A percentile compares a stretch with the other conserved stretches of the same genome.
phyloP scores from a whole-genome alignment of 2,329 filamentous ascomycete species.

The Talaromyces sp. region DNA sequence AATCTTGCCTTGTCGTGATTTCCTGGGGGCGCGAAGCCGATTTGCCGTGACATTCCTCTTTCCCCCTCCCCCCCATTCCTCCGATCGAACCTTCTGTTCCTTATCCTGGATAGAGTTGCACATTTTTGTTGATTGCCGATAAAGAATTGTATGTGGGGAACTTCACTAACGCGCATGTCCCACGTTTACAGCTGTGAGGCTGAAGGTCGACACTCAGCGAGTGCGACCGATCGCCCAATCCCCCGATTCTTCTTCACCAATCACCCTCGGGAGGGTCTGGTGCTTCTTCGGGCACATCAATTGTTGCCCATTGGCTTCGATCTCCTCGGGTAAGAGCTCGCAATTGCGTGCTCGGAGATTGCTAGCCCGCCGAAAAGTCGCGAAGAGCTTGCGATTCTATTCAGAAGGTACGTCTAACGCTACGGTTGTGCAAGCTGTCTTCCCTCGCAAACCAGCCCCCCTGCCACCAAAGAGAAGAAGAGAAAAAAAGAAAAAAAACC shows the following conservation, averaged over 20 bases:
- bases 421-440: constrained; percentile 60
- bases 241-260: constrained; percentile 18
- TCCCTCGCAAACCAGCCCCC: neutral
- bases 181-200: constrained; percentile 22
- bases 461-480: neutral
- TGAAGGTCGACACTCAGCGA: constrained; percentile 24
- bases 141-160: constrained; percentile 10
- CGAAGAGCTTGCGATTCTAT: constrained; percentile 25
- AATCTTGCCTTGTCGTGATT: constrained; percentile 14
- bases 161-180: constrained; percentile 15
- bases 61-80: constrained; percentile 23
- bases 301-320: constrained; percentile 25
- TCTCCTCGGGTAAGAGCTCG: neutral
- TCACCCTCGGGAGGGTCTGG: constrained; percentile 28
- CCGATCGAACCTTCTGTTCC: constrained; percentile 25
- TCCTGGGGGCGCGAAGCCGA: constrained; percentile 15
- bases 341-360: constrained; percentile 12
- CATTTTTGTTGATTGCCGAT: constrained; percentile 24
- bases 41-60: constrained; percentile 15
- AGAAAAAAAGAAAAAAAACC: neutral
- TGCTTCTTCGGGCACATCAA: constrained; percentile 23
- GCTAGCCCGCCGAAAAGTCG: constrained; percentile 23
- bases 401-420: constrained; percentile 63
- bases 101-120: constrained; percentile 17
- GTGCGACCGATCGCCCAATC: constrained; percentile 29